Conservation (phyloP, 1,284 basidiomycete species). For the Puccinia novopanici region DNA sequence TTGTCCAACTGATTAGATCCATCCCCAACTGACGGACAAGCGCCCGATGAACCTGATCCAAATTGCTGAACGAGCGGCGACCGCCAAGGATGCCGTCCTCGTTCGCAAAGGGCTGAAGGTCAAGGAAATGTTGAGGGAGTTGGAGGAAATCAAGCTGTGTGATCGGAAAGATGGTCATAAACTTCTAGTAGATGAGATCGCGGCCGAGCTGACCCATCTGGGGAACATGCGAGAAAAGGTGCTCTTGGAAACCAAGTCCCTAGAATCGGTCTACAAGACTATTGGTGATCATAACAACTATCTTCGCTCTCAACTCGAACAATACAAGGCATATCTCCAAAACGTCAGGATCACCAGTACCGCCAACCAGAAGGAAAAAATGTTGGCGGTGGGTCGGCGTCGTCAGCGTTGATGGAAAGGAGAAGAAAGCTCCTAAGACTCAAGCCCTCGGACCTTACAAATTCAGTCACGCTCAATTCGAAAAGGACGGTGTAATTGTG, state of each 20-base stretch:
- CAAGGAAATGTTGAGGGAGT: slow-evolving; percentile 94
- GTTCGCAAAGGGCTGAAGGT: slow-evolving; percentile 98
- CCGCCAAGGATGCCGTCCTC: slow-evolving; percentile 90
- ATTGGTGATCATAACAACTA: slow-evolving; percentile 99
- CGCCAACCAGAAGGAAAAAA: slow-evolving; percentile 66
- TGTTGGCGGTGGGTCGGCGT: slow-evolving; percentile 89
- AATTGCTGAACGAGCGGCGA: slow-evolving; percentile 91
- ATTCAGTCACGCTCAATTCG: slow-evolving; percentile 94
- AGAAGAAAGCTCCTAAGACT: slow-evolving; percentile 82
- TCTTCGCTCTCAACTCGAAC: slow-evolving; percentile 89
- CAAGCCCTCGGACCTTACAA: slow-evolving; percentile 89
- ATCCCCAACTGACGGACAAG: slow-evolving; percentile 77
- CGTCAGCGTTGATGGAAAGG: slow-evolving; percentile 91
- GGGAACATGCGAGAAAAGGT: slow-evolving; percentile 97
- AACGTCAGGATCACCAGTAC: slow-evolving; percentile 82
- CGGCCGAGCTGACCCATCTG: slow-evolving; percentile 88
- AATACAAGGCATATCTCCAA: slow-evolving; percentile 98
- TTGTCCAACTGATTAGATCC: slow-evolving; percentile 94
- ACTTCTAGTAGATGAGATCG: slow-evolving; percentile 95
- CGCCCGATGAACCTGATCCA: slow-evolving; percentile 84
- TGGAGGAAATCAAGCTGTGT: slow-evolving; percentile 80
- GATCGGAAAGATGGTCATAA: slow-evolving; percentile 80
- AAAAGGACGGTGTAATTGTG: slow-evolving; percentile 99
- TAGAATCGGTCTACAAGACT: slow-evolving; percentile 97
- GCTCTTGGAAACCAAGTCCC: slow-evolving; percentile 81